These are phyloP conservation scores for Citrus mangshanensis DNA, from an alignment of 345 rosid species.

Conservation along the genomic window DNA sequence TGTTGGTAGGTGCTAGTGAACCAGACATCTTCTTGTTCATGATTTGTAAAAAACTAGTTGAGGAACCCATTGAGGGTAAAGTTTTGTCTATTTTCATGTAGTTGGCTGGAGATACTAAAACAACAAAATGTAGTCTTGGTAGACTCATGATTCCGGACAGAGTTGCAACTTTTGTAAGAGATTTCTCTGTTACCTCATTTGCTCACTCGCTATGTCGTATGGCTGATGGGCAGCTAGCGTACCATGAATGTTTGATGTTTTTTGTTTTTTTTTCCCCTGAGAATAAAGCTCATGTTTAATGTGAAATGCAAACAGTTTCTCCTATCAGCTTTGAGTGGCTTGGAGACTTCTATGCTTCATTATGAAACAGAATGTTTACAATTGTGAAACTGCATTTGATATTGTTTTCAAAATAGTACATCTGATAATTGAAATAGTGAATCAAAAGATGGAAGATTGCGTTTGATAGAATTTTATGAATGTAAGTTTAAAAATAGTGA, in stretches of 20 bases:
- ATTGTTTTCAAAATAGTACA: neutral
- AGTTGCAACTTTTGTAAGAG: neutral
- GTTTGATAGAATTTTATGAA: no score
- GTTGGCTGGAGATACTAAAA: neutral
- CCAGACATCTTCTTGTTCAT: neutral
- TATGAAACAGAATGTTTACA: neutral
- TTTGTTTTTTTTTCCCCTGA: neutral
- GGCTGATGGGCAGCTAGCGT: neutral
- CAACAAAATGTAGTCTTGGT: neutral
- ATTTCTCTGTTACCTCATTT: neutral
- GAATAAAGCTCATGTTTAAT: neutral
- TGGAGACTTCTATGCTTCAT: neutral
- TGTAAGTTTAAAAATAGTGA: no score
- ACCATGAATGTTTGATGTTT: neutral
- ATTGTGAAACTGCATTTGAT: neutral
- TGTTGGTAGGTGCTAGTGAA: constrained; percentile 2
- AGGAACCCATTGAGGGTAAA: neutral
- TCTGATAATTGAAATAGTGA: no score
- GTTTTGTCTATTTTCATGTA: neutral
- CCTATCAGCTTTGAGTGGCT: neutral
- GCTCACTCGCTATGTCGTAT: no score
- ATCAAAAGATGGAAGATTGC: no score
- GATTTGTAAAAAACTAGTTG: neutral
- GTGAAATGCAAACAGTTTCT: neutral
- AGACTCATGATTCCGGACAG: neutral